Conservation (phyloP, 495 filamentous ascomycete species). For the Podospora fimiseda region DNA sequence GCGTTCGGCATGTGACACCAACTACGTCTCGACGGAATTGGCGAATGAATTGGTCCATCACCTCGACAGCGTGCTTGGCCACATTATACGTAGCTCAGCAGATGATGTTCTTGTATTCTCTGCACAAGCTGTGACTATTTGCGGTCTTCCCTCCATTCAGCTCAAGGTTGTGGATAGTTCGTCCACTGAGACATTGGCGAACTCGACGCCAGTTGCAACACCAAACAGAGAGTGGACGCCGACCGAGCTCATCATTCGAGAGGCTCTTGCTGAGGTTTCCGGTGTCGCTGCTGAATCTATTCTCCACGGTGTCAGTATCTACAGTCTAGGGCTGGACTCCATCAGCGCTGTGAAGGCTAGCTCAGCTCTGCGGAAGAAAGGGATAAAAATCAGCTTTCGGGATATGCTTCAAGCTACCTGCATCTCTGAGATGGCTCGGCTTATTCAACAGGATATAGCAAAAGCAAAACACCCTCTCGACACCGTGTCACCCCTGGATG, state of each 20-base stretch:
- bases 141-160: conserved; percentile 36
- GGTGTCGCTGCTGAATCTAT: conserved; percentile 56
- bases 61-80: conserved; percentile 49
- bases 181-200: too few species aligned
- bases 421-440: conserved; percentile 47
- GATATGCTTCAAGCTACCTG: conserved; percentile 61
- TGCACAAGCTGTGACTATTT: conserved; percentile 43
- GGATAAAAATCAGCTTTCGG: conserved; percentile 53
- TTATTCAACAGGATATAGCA: not conserved
- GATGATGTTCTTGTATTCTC: conserved; percentile 48
- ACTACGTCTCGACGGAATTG: conserved; percentile 36
- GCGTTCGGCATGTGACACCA: conserved; percentile 61
- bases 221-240: conserved; percentile 31
- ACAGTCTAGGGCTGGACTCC: conserved; percentile 83
- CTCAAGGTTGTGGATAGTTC: not conserved
- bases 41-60: conserved; percentile 41
- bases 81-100: conserved; percentile 41
- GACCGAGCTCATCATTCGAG: conserved; percentile 48
- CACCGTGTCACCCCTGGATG: not conserved
- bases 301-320: conserved; percentile 59
- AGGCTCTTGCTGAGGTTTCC: conserved; percentile 58
- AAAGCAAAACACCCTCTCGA: not conserved
- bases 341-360: conserved; percentile 77
- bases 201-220: too few species aligned
- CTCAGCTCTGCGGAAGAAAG: conserved; percentile 54